Conservation (phyloP, 768 basidiomycete species). For the Rhizopogon vinicolor region DNA sequence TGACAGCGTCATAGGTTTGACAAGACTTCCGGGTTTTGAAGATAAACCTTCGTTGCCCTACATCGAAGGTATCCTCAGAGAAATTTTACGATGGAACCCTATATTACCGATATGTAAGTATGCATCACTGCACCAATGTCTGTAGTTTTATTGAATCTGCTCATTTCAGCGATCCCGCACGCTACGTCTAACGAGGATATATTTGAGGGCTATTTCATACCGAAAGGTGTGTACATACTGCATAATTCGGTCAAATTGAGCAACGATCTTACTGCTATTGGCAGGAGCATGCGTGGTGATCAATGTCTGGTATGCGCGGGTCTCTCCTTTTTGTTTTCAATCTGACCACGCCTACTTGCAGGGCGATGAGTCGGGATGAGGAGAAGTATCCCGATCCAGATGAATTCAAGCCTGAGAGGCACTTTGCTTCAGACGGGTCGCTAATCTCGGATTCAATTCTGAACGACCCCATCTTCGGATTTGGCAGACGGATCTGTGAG, state of each 20-base stretch:
- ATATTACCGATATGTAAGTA: conserved; percentile 15
- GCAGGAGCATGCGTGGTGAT: conserved; percentile 16
- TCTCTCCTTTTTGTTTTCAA: not conserved
- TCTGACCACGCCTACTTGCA: not conserved
- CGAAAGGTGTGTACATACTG: conserved; percentile 31
- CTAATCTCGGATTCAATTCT: not conserved
- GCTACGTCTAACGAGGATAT: conserved; percentile 31
- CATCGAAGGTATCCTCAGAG: conserved; percentile 18
- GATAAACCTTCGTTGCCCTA: conserved; percentile 16
- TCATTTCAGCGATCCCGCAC: conserved; percentile 22
- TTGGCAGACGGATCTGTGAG: conserved; percentile 4
- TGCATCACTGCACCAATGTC: not conserved
- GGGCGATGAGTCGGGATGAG: conserved; percentile 21
- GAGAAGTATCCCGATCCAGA: conserved; percentile 22
- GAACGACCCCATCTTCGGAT: not conserved
- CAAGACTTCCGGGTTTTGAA: conserved; percentile 10
- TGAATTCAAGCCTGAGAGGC: conserved; percentile 30
- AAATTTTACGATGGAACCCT: conserved; percentile 17
- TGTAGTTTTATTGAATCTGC: not conserved
- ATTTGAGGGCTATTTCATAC: conserved; percentile 45
- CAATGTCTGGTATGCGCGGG: conserved; percentile 12
- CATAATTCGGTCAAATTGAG: not conserved
- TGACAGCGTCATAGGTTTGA: conserved; percentile 15
- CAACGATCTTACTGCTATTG: not conserved
- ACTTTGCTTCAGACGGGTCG: conserved; percentile 16